Base-by-base conservation (phyloP, 2,329 filamentous ascomycete species). In the Pyricularia pennisetigena region DNA sequence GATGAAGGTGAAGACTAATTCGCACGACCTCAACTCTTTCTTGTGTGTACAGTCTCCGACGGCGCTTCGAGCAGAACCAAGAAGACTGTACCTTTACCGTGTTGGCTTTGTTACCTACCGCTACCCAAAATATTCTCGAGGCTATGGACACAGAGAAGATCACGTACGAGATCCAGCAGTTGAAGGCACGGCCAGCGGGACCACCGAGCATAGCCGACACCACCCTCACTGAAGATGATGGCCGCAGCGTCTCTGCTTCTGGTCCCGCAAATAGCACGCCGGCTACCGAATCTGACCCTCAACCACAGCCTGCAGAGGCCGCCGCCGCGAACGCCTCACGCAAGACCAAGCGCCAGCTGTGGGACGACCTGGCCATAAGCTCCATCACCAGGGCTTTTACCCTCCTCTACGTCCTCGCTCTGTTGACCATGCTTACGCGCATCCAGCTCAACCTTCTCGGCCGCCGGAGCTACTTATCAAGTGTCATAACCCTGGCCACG, bases 51-150 rank as follows among this genome's bases (percentile, higher is more conserved):
- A 98, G 94, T 79, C 86, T 99, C 70, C 93, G 94, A 67, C 91
- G 95, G 69, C 91, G 95, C 75, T 99, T 99, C 80, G 93, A 98
- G 78, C 95, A 99, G 80, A 99, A 99, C 79, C 95, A 99, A 78
- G 94, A 97, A 77, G 95, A 99, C 79, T 99, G 95, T 80, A 97
- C 94, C 65, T 97, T 96, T 77, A 99, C 95, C 54, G 93, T 98
- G 63, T 88, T 98, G n/a, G 95, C 94, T 32, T 88, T 99, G 68
- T 85, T 99, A 10, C 95, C 95, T 4, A 97, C 94, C 41, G 92
- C 93, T 7, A 94, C 94, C 28, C 88, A 95, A 72, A 94, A 96
- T 76, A 90, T 99, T 74, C 83, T 97, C 74, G 89, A 92, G 72
- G 89, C 90, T 35, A 87, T 98, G 73, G 92, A 96, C 67, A 97